Evolutionary conservation across 2,329 filamentous ascomycete genomes (phyloP), one percentile per base, ranked within the genome.

Genomic region (Paraconiothyrium brasiliense): DNA sequence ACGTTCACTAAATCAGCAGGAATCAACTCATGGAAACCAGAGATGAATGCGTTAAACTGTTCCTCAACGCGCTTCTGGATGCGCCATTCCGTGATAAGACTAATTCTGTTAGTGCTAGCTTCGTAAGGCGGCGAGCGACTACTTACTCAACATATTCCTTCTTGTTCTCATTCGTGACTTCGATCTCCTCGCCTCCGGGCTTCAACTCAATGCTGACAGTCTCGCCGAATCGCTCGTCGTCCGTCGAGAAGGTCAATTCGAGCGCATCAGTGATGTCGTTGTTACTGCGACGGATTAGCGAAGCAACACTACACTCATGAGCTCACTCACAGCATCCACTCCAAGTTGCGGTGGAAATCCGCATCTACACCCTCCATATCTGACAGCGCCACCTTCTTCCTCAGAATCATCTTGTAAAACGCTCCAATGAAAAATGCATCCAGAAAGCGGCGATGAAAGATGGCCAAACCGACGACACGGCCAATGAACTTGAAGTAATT

Each of bases 401-500:
- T 90, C 64, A 99, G 82, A 76, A 99, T 91, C 95, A 99, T 99
- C 86, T 99, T 99, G 87, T 99, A 99, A 75, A 99, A 90, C 34
- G 95, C 95, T 52, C 95, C 95, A 76, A 99, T 98, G 81, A 99
- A 99, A 85, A 99, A 99, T 37, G 95, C 96, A 78, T 99, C 95
- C 66, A 99, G 83, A 86, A 99, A 99, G 54, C 95, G 90, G 61
- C 95, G 88, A 81, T 99, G 95, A 89, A 99, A 99, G 75, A 99
- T 99, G 63, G 95, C 94, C 70, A 99, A 81, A 63, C 95, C 95
- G 61, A 99, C 95, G 32, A 99, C 95, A 62, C 95, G 92, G 52
- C 95, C 95, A 74, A 99, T 99, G 77, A 99, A 99, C 81, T 97
- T 98, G 89, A 99, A 99, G 83, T 98, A 99, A 79, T 97, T 98